Evolutionary conservation across 1,284 basidiomycete species (phyloP), one percentile per base, ranked within the genome.

Genomic region (Quambalaria eucalypti): DNA sequence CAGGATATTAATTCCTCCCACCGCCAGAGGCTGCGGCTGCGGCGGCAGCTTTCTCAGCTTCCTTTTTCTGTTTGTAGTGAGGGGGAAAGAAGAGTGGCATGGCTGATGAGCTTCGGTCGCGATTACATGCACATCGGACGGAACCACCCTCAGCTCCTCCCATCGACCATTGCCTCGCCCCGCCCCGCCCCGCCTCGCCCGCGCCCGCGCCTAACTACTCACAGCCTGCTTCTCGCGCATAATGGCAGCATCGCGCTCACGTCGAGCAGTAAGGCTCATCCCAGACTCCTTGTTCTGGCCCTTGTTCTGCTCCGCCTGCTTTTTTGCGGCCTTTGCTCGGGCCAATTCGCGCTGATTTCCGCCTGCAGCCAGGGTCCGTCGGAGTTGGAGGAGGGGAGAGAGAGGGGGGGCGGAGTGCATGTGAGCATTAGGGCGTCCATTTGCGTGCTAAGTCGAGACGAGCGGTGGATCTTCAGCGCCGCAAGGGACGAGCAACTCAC

Each of bases 291-390:
- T 62, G 39, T 60, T 57, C 50, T 69, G 67, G 54, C 65, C 65
- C 59, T 71, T 73, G 55, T 64, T 64, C 28, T 50, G 47, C 2
- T 68, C 68, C 2, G 64, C 70, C 48, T 57, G 63, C 64, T 76
- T 76, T 52, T 76, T 76, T 21, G 68, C 64, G 50, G 67, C 68
- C 57, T 74, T 76, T 42, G 67, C 70, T 28, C 73, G 68, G 4
- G 67, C 73, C 50, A 68, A 39, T 31, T 76, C 73, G 42, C 73
- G 59, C 55, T 73, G 71, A 50, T 76, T 76, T 7, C 73, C 73
- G 44, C 73, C 66, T 39, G 36, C n/a, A n/a, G n/a, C n/a, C n/a
- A n/a, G n/a, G n/a, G n/a, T n/a, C n/a, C n/a, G n/a, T n/a, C n/a
- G n/a, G n/a, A n/a, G n/a, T n/a, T n/a, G n/a, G n/a, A n/a, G n/a